Base-by-base conservation (phyloP, 192 early-diverging fungal species). In the Podila epigama region DNA sequence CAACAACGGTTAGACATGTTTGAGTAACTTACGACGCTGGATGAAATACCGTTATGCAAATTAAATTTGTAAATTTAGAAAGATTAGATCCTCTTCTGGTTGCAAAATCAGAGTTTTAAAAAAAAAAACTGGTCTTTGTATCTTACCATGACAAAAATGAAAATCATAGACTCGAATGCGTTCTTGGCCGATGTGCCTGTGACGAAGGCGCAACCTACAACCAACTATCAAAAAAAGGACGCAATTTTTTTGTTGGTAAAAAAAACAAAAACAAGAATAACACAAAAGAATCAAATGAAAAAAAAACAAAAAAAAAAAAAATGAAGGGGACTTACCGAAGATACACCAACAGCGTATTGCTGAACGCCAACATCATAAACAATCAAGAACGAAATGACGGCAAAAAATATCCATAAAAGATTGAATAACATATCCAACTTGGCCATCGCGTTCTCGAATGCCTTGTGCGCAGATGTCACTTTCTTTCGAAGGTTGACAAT, bases 101-200 rank as follows among this genome's bases (percentile, higher is more conserved):
- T n/a, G 6, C 41, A n/a, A 18, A n/a, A 48, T 8, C 10, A 25
- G 20, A 48, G 2, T 9, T 7, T 9, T 3, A 52, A 54, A 39
- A 3, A 27, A 64, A 25, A 40, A 32, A 0, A 40, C 28, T 31
- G 28, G 8, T 9, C 1, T 18, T 32, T 15, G 29, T 1, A 11
- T 5, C 58, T 66, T 56, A 75, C 71, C 48, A 75, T 67, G 0
- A 75, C 71, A 48, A 75, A 75, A 39, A 75, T 67, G 34, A 75
- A 75, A 11, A 75, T 52, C 71, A 75, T 75, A 12, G 71, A 75
- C 40, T 75, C 71, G 35, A 75, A 75, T 0, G 71, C 71, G 42
- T 75, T 75, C 42, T 66, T 75, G 39, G 71, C 71, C 13, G 71
- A 75, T 25, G 71, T 57, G 56, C 71, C 71, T 50, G 71, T 75